These are phyloP conservation scores for Galerina marginata DNA, from an alignment of 768 basidiomycete genomes.

Conservation along the genomic window DNA sequence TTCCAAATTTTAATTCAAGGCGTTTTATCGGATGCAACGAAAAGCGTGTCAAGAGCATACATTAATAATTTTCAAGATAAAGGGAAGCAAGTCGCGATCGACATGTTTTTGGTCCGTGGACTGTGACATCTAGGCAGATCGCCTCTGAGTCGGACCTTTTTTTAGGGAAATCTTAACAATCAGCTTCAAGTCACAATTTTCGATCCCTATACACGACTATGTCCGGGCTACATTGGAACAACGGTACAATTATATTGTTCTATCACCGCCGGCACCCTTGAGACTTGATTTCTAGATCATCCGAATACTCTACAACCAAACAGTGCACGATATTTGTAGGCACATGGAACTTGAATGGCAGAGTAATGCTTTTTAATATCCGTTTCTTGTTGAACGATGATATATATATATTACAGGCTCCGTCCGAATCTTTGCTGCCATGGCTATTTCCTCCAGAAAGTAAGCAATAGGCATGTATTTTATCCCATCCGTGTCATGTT, in stretches of 20 bases:
- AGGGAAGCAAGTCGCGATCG: slow-evolving; percentile 91
- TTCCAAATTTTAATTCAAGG: slow-evolving; percentile 46
- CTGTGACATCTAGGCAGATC: background rate
- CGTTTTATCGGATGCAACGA: slow-evolving; percentile 93
- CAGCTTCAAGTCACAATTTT: slow-evolving; percentile 90
- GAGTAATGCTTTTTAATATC: slow-evolving; percentile 37
- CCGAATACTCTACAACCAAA: slow-evolving; percentile 84
- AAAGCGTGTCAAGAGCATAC: slow-evolving; percentile 94
- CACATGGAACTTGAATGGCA: slow-evolving; percentile 96
- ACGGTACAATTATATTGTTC: slow-evolving; percentile 49
- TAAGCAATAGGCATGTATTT: slow-evolving; percentile 41
- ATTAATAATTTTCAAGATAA: slow-evolving; percentile 98
- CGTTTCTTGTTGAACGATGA: background rate
- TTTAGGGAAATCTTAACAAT: slow-evolving; percentile 90
- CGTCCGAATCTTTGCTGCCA: slow-evolving; percentile 80
- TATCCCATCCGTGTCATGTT: slow-evolving; percentile 13
- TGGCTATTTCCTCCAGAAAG: slow-evolving; percentile 90
- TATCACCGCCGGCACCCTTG: slow-evolving; percentile 19
- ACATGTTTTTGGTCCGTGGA: slow-evolving; percentile 84
- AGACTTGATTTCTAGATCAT: slow-evolving; percentile 47
- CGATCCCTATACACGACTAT: slow-evolving; percentile 92
- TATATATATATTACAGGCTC: slow-evolving; percentile 48
- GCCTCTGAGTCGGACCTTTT: slow-evolving; percentile 4
- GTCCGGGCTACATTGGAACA: slow-evolving; percentile 73
- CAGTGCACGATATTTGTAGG: slow-evolving; percentile 82